Base-by-base conservation (phyloP, 257 asterid genomes). In the Solanum etuberosum region DNA sequence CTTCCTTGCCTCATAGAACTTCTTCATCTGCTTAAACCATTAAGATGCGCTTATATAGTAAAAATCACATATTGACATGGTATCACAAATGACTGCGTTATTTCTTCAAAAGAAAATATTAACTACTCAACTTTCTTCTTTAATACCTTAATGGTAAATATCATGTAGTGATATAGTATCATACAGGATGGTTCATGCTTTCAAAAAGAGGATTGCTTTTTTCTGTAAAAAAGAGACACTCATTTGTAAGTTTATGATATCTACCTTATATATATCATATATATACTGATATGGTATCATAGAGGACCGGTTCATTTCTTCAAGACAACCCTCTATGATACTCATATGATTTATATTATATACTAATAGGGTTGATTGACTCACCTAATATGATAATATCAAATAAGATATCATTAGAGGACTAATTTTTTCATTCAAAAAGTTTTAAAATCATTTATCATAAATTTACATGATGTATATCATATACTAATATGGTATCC, bases 1-100 rank as follows among this genome's bases (percentile, higher is more conserved):
- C 93, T 92, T 95, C 83, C 99, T 91, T 25, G 94, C 86, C 91
- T 93, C 93, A 43, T 94, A 96, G 86, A 96, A 94, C 86, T 90
- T 91, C 59, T 83, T 89, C 86, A 96, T 89, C 99, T 96, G 92
- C 85, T 86, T 74, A 80, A 27, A 9, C 65, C 65, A 21, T 54
- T 54, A 54, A 18, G 61, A 51, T 51, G 61, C n/a, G n/a, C 61
- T 51, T 10, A 51, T 51, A 7, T 51, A 10, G 6, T 51, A 51
- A 51, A 51, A 16, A 51, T 16, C 59, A 16, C 21, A 16, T 51
- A 16, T 8, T 51, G 59, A 51, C 23, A 51, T 51, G 9, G 61
- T 18, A 51, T 18, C 61, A 51, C 5, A 16, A 51, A 51, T 16
- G 21, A 51, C 23, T 2, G 0, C 5, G 7, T 6, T 51, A 51